phyloP scores from a whole-genome alignment of 169 alveolate species.

The Cardiosporidium cionae region DNA sequence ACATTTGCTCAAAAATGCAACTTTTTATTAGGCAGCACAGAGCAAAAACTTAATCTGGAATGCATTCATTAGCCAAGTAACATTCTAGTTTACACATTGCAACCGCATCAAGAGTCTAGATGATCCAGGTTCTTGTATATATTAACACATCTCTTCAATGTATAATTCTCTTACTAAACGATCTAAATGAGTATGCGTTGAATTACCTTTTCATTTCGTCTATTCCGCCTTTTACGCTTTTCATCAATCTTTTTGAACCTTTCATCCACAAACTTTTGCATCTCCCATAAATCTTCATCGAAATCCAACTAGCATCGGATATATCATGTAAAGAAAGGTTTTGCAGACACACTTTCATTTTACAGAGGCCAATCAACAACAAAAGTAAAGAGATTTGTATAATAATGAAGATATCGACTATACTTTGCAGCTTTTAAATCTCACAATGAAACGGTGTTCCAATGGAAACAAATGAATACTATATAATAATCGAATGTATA shows the following conservation, averaged over 20 bases:
- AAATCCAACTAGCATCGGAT: slow-evolving; percentile 37
- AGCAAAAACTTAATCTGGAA: background rate
- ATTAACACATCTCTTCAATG: too few species aligned
- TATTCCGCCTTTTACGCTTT: slow-evolving; percentile 25
- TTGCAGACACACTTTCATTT: too few species aligned
- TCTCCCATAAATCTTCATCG: slow-evolving; percentile 57
- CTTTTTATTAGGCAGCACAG: background rate
- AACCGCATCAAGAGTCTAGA: background rate
- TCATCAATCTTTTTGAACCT: slow-evolving; percentile 52
- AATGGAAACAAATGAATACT: background rate
- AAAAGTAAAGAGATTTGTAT: too few species aligned
- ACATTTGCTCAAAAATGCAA: background rate
- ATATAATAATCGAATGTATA: background rate
- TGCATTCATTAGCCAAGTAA: background rate
- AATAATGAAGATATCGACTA: too few species aligned
- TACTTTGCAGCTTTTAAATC: background rate
- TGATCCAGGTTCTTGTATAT: too few species aligned
- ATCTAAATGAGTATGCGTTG: too few species aligned
- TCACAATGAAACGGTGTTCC: background rate
- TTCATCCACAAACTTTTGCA: slow-evolving; percentile 56
- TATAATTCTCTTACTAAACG: too few species aligned
- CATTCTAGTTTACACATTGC: background rate
- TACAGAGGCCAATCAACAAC: background rate
- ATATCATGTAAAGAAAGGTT: background rate
- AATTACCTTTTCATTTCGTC: slow-evolving; percentile 26